Evolutionary conservation across 169 alveolate species (phyloP).

Genomic region (Plasmodium inui): DNA sequence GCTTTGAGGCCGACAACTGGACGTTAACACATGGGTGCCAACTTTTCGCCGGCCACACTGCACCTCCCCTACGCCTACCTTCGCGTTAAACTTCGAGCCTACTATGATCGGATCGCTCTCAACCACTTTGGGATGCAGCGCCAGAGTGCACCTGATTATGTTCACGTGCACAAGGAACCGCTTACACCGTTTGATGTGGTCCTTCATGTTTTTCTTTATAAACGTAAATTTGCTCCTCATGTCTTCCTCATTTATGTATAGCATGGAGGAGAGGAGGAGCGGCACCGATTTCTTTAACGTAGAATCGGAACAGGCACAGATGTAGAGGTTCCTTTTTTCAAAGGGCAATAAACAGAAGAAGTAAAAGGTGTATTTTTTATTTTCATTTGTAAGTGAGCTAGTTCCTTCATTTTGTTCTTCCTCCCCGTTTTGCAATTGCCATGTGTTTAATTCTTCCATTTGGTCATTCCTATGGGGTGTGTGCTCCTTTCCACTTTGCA

Average conservation of each 20-base stretch:
- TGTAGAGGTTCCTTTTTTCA: slow-evolving; percentile 48
- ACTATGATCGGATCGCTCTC: slow-evolving; percentile 51
- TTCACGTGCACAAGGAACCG: slow-evolving; percentile 32
- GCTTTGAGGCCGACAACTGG: not conserved
- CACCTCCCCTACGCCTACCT: not conserved
- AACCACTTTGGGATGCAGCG: slow-evolving; percentile 42
- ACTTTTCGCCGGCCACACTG: not conserved
- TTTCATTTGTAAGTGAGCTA: slow-evolving; percentile 31
- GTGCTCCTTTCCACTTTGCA: not conserved
- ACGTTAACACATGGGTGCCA: not conserved
- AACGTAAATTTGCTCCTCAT: slow-evolving; percentile 44
- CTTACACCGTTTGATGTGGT: slow-evolving; percentile 49
- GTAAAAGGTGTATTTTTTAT: slow-evolving; percentile 55
- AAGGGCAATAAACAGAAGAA: slow-evolving; percentile 62
- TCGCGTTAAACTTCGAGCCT: slow-evolving; percentile 37
- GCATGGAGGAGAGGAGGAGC: slow-evolving; percentile 19
- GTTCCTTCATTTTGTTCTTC: slow-evolving; percentile 9
- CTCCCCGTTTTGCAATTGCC: slow-evolving; percentile 16
- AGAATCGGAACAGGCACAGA: slow-evolving; percentile 41
- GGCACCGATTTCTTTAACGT: slow-evolving; percentile 35
- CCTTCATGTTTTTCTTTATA: slow-evolving; percentile 54
- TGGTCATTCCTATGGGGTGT: not conserved
- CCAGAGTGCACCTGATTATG: slow-evolving; percentile 31
- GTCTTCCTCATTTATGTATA: slow-evolving; percentile 60
- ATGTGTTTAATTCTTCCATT: not conserved